These are phyloP conservation scores for Boletus bicolor DNA, from an alignment of 768 basidiomycete genomes.

Conservation along the genomic window DNA sequence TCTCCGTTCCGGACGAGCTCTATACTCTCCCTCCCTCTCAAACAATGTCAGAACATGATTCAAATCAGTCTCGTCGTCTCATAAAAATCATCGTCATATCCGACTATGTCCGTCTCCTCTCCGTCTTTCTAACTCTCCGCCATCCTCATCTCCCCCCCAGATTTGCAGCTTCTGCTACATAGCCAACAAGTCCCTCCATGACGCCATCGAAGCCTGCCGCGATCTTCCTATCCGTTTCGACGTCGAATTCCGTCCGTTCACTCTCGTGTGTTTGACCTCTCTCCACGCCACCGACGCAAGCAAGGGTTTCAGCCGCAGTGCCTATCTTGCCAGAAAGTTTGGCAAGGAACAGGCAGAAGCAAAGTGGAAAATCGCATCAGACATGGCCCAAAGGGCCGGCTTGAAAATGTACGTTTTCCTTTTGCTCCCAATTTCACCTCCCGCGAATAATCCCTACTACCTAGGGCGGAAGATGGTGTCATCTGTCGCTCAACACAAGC, in stretches of 20 bases:
- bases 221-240: conserved; percentile 34
- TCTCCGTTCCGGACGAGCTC: not conserved
- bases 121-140: not conserved
- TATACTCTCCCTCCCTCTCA: too few species aligned
- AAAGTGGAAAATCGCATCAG: conserved; percentile 25
- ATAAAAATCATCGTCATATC: conserved; percentile 35
- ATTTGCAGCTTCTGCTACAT: conserved; percentile 40
- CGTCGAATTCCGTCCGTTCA: conserved; percentile 36
- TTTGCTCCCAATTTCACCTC: not conserved
- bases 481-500: conserved; percentile 40
- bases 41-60: conserved; percentile 21
- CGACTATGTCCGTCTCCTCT: conserved; percentile 28
- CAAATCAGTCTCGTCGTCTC: conserved; percentile 14
- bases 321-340: conserved; percentile 25
- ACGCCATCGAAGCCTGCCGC: conserved; percentile 35
- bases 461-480: conserved; percentile 37
- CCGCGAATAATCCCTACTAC: not conserved
- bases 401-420: conserved; percentile 22
- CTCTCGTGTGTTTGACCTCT: conserved; percentile 26
- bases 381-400: conserved; percentile 31
- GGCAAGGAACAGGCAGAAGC: conserved; percentile 27
- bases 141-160: conserved; percentile 18
- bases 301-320: conserved; percentile 21
- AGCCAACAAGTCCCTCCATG: conserved; percentile 34
- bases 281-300: conserved; percentile 16